phyloP scores from a whole-genome alignment of 441 rosid species.

The Brassica hybrid region DNA sequence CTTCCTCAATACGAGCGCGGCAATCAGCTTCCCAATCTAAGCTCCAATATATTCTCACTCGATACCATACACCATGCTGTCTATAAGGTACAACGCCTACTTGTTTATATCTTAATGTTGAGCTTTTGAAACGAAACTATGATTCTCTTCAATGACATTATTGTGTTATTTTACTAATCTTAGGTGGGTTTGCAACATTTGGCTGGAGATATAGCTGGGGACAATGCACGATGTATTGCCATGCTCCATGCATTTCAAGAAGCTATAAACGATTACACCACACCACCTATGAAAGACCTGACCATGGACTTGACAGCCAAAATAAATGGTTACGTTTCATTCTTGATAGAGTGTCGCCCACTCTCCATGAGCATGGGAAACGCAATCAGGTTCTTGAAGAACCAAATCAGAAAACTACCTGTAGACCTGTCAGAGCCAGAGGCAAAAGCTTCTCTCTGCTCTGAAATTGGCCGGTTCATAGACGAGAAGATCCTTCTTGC shows the following conservation, averaged over 20 bases:
- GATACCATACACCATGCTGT: slow-evolving; percentile 86
- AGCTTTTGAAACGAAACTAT: slow-evolving; percentile 2
- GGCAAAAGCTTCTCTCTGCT: slow-evolving; percentile 59
- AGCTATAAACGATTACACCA: slow-evolving; percentile 60
- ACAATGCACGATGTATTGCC: slow-evolving; percentile 70
- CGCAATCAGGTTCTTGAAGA: slow-evolving; percentile 71
- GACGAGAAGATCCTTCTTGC: slow-evolving; percentile 69
- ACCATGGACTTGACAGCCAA: slow-evolving; percentile 61
- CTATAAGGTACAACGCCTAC: slow-evolving; percentile 62
- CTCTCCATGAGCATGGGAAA: slow-evolving; percentile 85
- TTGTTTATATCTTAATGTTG: background rate
- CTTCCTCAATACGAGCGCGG: slow-evolving; percentile 91
- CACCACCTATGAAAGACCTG: slow-evolving; percentile 60
- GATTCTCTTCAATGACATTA: background rate
- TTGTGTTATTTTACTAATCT: background rate
- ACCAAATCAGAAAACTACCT: slow-evolving; percentile 60
- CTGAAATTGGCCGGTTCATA: slow-evolving; percentile 66
- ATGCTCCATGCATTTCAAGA: slow-evolving; percentile 73
- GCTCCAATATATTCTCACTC: slow-evolving; percentile 71
- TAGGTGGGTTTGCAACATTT: slow-evolving; percentile 71
- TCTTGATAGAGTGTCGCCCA: slow-evolving; percentile 67
- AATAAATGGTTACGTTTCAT: slow-evolving; percentile 63
- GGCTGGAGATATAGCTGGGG: slow-evolving; percentile 63
- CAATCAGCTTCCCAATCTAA: slow-evolving; percentile 76
- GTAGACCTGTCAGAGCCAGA: slow-evolving; percentile 57